phyloP scores from a whole-genome alignment of 2,329 filamentous ascomycete species.

The Cladosporium sp. region DNA sequence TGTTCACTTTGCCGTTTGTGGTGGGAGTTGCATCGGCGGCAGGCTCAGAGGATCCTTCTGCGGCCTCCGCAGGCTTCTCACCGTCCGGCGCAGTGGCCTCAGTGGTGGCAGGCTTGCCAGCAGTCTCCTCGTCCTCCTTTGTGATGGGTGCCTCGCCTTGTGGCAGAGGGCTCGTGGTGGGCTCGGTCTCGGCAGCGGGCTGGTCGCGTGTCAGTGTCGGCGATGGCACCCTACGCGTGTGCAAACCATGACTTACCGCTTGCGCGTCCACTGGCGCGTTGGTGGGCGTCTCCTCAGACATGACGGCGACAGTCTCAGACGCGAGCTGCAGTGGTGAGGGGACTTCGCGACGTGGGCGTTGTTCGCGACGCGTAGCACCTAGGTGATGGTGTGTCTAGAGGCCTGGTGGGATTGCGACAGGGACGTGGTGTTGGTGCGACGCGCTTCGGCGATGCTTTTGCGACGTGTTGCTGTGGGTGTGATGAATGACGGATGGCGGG shows the following conservation, averaged over 20 bases:
- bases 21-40: conserved; percentile 29
- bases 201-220: conserved; percentile 5
- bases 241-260: conserved; percentile 27
- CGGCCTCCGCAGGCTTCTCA: conserved; percentile 27
- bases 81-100: conserved; percentile 30
- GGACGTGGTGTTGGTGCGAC: conserved; percentile 10
- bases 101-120: conserved; percentile 30
- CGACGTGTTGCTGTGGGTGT: conserved; percentile 12
- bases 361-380: conserved; percentile 17
- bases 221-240: conserved; percentile 9
- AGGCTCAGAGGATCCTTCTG: conserved; percentile 23
- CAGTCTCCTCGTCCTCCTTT: conserved; percentile 32
- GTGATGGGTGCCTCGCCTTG: conserved; percentile 29
- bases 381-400: conserved; percentile 8
- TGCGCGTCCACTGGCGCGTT: conserved; percentile 31
- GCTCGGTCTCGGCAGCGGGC: conserved; percentile 20
- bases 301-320: conserved; percentile 25
- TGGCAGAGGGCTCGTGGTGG: conserved; percentile 25
- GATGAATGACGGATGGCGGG: conserved; percentile 16
- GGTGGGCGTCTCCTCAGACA: conserved; percentile 35
- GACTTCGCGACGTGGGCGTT: conserved; percentile 19
- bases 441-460: conserved; percentile 18
- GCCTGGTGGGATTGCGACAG: background rate
- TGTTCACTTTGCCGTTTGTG: conserved; percentile 35
- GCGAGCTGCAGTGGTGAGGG: conserved; percentile 5